A percentile compares a stretch with the other conserved stretches of the same genome.
phyloP scores from a whole-genome alignment of 2,329 filamentous ascomycete genomes.

The Coniochaeta sp. region DNA sequence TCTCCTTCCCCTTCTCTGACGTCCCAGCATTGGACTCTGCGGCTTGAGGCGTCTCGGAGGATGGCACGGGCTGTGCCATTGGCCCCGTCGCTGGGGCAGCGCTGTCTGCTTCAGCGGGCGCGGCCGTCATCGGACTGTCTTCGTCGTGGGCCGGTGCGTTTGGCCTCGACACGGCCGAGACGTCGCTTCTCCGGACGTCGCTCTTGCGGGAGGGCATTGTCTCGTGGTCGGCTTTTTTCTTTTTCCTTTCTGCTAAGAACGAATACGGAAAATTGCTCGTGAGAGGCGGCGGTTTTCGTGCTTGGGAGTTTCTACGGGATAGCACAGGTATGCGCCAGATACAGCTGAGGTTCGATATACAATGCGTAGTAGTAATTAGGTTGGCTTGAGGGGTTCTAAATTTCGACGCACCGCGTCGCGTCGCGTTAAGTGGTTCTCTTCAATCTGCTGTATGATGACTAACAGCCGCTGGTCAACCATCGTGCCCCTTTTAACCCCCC shows the following conservation, averaged over 20 bases:
- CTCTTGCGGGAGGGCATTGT: slow-evolving; percentile 51
- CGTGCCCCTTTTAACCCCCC: too few relatives aligned
- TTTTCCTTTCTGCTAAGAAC: neutral
- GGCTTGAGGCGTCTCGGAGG: neutral
- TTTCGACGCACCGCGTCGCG: slow-evolving; percentile 2
- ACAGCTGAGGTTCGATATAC: neutral
- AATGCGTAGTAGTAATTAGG: neutral
- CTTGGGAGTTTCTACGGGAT: neutral
- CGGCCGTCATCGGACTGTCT: slow-evolving; percentile 13
- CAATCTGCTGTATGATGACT: neutral
- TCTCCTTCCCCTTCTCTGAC: slow-evolving; percentile 12
- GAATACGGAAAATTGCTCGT: neutral
- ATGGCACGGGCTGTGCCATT: neutral
- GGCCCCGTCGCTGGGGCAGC: neutral
- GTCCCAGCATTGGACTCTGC: slow-evolving; percentile 12
- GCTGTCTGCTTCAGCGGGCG: neutral
- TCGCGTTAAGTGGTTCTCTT: slow-evolving; percentile 1
- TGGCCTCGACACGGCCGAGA: slow-evolving; percentile 30
- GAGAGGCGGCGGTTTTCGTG: neutral
- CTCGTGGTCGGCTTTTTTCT: neutral
- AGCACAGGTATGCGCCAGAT: neutral
- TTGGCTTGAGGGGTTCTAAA: neutral
- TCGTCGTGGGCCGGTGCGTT: slow-evolving; percentile 28
- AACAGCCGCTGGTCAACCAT: neutral
- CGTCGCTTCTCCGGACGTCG: slow-evolving; percentile 35